A percentile compares a stretch with the other conserved stretches of the same genome.
Conservation (phyloP, 2,329 filamentous ascomycete genomes). For the Trichoderma harzianum region DNA sequence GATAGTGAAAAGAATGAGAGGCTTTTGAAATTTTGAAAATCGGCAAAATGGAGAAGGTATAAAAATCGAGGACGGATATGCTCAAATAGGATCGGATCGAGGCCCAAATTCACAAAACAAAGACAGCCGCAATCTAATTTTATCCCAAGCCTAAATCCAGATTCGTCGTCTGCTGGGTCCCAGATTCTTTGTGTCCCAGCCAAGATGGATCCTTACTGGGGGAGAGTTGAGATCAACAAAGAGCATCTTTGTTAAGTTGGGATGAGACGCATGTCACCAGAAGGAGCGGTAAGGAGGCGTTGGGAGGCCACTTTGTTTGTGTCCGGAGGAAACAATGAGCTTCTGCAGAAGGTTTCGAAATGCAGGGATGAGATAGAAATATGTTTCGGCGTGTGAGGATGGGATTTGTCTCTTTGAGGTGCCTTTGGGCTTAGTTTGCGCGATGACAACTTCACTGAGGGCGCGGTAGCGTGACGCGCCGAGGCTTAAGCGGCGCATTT, state of each 20-base stretch:
- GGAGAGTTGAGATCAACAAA: constrained; percentile 25
- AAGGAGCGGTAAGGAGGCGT: background rate
- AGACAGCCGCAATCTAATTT: background rate
- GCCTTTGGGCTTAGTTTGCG: constrained; percentile 23
- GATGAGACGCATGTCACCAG: constrained; percentile 9
- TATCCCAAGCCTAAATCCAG: background rate
- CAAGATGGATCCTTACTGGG: constrained; percentile 13
- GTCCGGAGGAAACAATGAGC: background rate
- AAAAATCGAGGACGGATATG: background rate
- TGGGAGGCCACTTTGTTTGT: background rate
- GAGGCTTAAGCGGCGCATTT: constrained; percentile 36
- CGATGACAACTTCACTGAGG: constrained; percentile 21
- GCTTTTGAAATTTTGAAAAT: background rate
- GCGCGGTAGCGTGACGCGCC: constrained; percentile 29
- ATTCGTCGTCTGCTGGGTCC: constrained; percentile 11
- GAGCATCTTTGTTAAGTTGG: constrained; percentile 25
- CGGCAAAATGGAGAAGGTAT: background rate
- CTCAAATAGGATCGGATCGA: constrained; percentile 7
- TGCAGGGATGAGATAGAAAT: background rate
- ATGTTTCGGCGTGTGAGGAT: background rate
- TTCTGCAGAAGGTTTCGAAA: background rate
- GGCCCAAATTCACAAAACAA: background rate
- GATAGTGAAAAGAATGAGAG: background rate
- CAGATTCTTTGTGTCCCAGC: constrained; percentile 15
- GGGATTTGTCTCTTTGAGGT: background rate